Conservation (phyloP, 768 basidiomycete species). For the Pholiota molesta region DNA sequence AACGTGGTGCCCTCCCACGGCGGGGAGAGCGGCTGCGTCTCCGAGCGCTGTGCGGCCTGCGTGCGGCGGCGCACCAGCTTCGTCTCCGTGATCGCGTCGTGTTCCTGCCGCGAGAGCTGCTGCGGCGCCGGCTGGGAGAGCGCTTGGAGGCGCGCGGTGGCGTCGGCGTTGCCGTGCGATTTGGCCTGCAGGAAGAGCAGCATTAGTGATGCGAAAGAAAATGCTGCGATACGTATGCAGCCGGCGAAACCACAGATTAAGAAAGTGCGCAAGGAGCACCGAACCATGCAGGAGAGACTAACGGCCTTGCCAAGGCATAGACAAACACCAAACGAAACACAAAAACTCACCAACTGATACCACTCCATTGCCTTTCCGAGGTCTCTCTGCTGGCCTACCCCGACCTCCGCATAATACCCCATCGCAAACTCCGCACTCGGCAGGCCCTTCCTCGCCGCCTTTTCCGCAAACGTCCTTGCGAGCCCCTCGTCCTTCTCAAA, state of each 20-base stretch:
- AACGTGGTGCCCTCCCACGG: constrained; percentile 31
- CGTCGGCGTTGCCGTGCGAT: constrained; percentile 81
- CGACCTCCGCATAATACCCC: constrained; percentile 94
- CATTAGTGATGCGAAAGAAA: too few relatives aligned
- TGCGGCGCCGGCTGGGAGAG: constrained; percentile 64
- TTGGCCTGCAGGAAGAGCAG: constrained; percentile 53
- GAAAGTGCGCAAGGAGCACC: too few relatives aligned
- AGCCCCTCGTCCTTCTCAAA: constrained; percentile 90
- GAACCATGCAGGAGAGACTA: too few relatives aligned
- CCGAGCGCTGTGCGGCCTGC: constrained; percentile 56
- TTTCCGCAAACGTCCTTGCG: constrained; percentile 89
- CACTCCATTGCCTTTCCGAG: constrained; percentile 69
- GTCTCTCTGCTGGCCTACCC: constrained; percentile 75
- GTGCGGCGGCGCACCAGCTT: constrained; percentile 87
- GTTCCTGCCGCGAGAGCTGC: constrained; percentile 75
- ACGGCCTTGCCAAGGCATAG: too few relatives aligned
- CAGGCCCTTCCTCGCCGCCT: constrained; percentile 75
- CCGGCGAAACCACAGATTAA: too few relatives aligned
- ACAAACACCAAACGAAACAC: too few relatives aligned
- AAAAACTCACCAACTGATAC: constrained; percentile 58
- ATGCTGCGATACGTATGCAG: too few relatives aligned
- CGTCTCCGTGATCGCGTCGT: constrained; percentile 75
- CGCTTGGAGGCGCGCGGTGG: constrained; percentile 70
- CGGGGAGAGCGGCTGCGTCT: constrained; percentile 27
- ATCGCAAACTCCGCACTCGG: constrained; percentile 91